These are phyloP conservation scores for Chrysosporium keratinophilum DNA, from an alignment of 2,329 filamentous ascomycete species.

Conservation along the genomic window DNA sequence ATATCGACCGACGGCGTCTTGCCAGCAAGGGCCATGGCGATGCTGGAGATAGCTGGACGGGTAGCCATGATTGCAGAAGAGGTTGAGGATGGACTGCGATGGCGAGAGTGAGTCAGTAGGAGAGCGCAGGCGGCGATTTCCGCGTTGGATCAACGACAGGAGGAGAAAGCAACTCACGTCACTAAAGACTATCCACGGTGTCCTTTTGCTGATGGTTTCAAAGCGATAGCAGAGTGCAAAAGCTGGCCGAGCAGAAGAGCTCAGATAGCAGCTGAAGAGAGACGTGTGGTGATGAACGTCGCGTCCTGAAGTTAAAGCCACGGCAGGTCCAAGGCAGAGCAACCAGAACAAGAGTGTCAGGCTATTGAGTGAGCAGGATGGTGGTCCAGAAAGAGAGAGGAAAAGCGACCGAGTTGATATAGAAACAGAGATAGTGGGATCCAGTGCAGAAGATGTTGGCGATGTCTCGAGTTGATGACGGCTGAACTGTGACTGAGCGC, in stretches of 20 bases:
- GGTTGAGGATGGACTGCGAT: conserved; percentile 11
- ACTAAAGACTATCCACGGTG: conserved; percentile 15
- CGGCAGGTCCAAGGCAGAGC: neutral
- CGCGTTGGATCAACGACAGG: neutral
- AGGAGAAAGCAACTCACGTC: conserved; percentile 13
- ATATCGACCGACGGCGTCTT: conserved; percentile 43
- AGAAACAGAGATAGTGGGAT: too few relatives aligned
- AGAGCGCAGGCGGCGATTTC: neutral
- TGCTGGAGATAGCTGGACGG: conserved; percentile 35
- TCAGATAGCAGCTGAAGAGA: conserved; percentile 4
- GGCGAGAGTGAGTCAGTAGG: conserved; percentile 4
- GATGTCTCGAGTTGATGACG: too few relatives aligned
- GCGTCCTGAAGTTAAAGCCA: neutral
- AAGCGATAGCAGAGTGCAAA: neutral
- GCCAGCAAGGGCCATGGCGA: conserved; percentile 42
- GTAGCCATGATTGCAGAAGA: conserved; percentile 34
- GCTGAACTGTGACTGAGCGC: neutral
- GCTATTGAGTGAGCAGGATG: neutral
- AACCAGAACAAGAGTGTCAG: neutral
- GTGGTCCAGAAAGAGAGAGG: neutral
- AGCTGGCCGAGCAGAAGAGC: neutral
- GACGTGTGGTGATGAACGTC: neutral
- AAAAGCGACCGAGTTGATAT: too few relatives aligned
- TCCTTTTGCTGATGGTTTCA: neutral
- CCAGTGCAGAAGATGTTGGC: too few relatives aligned